phyloP scores from a whole-genome alignment of 805 yeast genomes.

The Ogataea methanolica region DNA sequence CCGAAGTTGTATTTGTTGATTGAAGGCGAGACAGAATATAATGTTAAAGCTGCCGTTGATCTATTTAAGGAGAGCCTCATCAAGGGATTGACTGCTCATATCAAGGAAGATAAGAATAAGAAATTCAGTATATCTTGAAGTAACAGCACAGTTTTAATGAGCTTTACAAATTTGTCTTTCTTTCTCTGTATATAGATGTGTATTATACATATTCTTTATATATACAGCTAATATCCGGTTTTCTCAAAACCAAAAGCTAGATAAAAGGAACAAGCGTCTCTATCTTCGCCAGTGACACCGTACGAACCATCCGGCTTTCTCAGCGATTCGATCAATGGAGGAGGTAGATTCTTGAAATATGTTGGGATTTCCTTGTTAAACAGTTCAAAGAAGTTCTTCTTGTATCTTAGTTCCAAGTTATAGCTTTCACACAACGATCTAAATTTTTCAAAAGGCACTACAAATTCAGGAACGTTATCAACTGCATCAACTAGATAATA shows the following conservation, averaged over 20 bases:
- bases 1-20: slow-evolving; percentile 74
- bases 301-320: slow-evolving; percentile 72
- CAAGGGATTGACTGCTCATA: slow-evolving; percentile 36
- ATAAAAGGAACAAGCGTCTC: slow-evolving; percentile 84
- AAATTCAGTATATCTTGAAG: slow-evolving; percentile 14
- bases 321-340: slow-evolving; percentile 58
- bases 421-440: slow-evolving; percentile 81
- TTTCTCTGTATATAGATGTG: background rate
- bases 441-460: slow-evolving; percentile 88
- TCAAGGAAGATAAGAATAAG: slow-evolving; percentile 14
- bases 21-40: slow-evolving; percentile 63
- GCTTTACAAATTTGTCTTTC: background rate
- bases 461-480: slow-evolving; percentile 93
- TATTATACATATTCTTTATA: background rate
- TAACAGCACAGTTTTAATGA: background rate
- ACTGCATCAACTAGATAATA: slow-evolving; percentile 89
- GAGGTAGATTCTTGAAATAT: slow-evolving; percentile 55
- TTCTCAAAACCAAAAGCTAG: slow-evolving; percentile 77
- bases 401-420: slow-evolving; percentile 65
- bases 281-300: slow-evolving; percentile 86
- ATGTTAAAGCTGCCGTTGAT: slow-evolving; percentile 56
- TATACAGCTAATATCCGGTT: slow-evolving; percentile 14
- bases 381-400: slow-evolving; percentile 75
- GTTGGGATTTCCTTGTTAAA: slow-evolving; percentile 75
- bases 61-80: slow-evolving; percentile 50